A percentile compares a stretch with the other conserved stretches of the same genome.
Conservation (phyloP, 768 basidiomycete genomes). For the Lenzites betulinus region DNA sequence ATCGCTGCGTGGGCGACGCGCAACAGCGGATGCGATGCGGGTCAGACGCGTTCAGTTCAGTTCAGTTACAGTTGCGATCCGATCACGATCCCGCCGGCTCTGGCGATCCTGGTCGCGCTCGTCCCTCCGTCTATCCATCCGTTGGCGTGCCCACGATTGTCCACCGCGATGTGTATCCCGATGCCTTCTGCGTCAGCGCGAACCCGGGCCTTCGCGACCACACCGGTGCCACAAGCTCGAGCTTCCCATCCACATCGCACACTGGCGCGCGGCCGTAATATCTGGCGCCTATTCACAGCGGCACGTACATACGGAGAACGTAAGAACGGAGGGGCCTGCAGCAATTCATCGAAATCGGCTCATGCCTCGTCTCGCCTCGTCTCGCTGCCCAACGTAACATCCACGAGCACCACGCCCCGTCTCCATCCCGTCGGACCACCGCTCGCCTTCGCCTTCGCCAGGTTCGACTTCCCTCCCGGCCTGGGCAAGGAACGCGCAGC, state of each 20-base stretch:
- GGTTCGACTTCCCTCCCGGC: too few species aligned
- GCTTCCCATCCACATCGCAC: too few species aligned
- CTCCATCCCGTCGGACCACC: too few species aligned
- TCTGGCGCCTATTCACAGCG: too few species aligned
- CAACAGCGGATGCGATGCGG: slow-evolving; percentile 1
- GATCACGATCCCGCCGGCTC: slow-evolving; percentile 5
- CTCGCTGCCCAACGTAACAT: too few species aligned
- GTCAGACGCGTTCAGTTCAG: neutral
- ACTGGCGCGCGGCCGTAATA: neutral
- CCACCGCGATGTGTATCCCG: neutral
- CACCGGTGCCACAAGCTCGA: neutral
- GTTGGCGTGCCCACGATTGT: neutral
- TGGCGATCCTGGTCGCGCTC: neutral
- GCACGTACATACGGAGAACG: too few species aligned
- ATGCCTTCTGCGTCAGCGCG: neutral
- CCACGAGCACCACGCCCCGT: too few species aligned
- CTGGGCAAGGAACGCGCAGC: too few species aligned
- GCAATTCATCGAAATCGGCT: too few species aligned
- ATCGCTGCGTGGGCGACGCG: neutral
- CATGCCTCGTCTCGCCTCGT: too few species aligned
- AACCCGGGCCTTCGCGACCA: neutral
- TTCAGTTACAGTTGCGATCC: neutral
- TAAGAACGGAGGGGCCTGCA: too few species aligned
- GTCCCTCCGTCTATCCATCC: neutral
- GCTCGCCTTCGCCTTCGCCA: too few species aligned